phyloP scores from a whole-genome alignment of 1,284 basidiomycete species.

The Moniliella sp. region DNA sequence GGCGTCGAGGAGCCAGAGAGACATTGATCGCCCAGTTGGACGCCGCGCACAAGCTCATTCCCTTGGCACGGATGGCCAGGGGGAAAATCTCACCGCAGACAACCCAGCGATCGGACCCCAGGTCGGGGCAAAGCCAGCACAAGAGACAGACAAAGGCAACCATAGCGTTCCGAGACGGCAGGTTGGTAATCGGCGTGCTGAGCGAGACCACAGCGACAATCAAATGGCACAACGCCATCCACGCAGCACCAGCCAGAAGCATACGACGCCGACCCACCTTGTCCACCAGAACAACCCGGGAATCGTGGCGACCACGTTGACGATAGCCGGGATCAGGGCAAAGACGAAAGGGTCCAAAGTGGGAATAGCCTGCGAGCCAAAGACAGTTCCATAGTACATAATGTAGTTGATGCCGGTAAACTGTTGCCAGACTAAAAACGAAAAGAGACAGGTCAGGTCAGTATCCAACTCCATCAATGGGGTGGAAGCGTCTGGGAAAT shows the following conservation, averaged over 20 bases:
- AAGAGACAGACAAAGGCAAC: constrained; percentile 39
- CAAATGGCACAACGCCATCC: constrained; percentile 10
- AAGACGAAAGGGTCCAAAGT: too few relatives aligned
- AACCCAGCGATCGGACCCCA: constrained; percentile 37
- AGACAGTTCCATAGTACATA: constrained; percentile 8
- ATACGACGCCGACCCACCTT: constrained; percentile 13
- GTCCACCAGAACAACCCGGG: constrained; percentile 11
- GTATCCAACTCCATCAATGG: not conserved
- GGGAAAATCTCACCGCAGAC: constrained; percentile 31
- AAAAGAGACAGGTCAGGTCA: not conserved
- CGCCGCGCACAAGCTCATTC: constrained; percentile 50
- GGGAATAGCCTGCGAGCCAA: too few relatives aligned
- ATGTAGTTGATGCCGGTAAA: constrained; percentile 7
- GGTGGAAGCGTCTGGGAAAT: too few relatives aligned
- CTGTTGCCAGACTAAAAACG: not conserved
- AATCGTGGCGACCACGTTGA: constrained; percentile 14
- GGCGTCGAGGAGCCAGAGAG: constrained; percentile 43
- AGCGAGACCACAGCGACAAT: constrained; percentile 7
- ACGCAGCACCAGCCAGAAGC: constrained; percentile 7
- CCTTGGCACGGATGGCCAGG: constrained; percentile 52
- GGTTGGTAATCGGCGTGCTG: constrained; percentile 14
- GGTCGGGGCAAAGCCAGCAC: constrained; percentile 33
- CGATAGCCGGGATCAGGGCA: constrained; percentile 10
- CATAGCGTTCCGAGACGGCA: constrained; percentile 35
- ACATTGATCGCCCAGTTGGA: constrained; percentile 44